Evolutionary conservation across 176 grass and related monocot genomes (phyloP), one percentile per base, ranked within the genome.

Genomic region (Zizania latifolia): DNA sequence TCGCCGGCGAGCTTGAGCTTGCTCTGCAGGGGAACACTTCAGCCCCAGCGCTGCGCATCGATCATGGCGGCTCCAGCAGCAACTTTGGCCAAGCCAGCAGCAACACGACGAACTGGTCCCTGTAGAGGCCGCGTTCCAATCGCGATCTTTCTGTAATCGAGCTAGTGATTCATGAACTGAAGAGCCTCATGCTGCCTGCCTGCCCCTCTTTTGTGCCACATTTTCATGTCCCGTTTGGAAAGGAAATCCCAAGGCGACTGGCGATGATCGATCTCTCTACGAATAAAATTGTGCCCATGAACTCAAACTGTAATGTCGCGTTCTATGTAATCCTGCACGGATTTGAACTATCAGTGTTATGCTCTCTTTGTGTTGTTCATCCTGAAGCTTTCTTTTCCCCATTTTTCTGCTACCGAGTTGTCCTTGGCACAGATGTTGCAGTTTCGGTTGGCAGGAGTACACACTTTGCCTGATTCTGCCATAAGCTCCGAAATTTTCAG

Each of bases 1-100:
- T 93, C 76, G 90, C 93, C 66, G 90, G 93, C 24, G 93, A 97
- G 71, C 93, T 97, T 0, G 93, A 97, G 78, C 89, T 97, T 33
- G 90, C 90, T 64, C 85, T 90, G 38, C 87, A 97, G 80, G 86
- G 93, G 35, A 91, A 87, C 59, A 67, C 85, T 44, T 63, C 83
- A 13, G 61, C 53, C 5, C 61, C 80, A 35, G 61, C 29, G 4
- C 72, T 41, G 2, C 82, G 67, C 44, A 58, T 73, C 10, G 65
- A 89, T 59, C 81, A 92, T 3, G 51, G 83, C 45, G 54, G 81
- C 22, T 81, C 81, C 19, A 32, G 56, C 16, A 65, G 78, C 76
- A 62, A 59, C 4, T 92, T 89, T 33, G 82, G 84, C 54, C 89
- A 92, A 61, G 28, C 73, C 0, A 60, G 92, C 0, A 60, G 92